Conservation (phyloP, 1,139 yeast genomes). For the Diutina sp. region DNA sequence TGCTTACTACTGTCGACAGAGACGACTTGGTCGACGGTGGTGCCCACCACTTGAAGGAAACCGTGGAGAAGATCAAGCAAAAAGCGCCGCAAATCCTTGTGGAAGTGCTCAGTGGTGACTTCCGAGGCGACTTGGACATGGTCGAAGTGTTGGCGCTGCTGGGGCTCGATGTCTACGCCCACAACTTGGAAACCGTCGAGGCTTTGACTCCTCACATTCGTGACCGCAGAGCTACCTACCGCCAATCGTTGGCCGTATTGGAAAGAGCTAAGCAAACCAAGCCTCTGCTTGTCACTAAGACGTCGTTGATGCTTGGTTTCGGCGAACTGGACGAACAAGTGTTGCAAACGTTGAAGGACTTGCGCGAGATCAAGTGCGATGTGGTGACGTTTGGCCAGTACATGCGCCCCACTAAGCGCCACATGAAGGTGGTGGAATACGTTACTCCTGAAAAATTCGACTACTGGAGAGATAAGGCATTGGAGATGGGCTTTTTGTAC, state of each 20-base stretch:
- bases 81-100: constrained; percentile 89
- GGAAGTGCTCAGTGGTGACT: constrained; percentile 92
- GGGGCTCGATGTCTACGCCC: constrained; percentile 95
- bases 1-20: constrained; percentile 93
- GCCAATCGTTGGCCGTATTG: constrained; percentile 73
- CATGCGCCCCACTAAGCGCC: constrained; percentile 98
- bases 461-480: constrained; percentile 80
- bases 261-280: constrained; percentile 67
- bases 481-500: constrained; percentile 84
- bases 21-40: constrained; percentile 95
- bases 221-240: constrained; percentile 92
- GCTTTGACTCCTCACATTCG: constrained; percentile 89
- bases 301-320: constrained; percentile 91
- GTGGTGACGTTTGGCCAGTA: constrained; percentile 98
- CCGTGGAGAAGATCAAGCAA: constrained; percentile 70
- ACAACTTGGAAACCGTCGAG: constrained; percentile 93
- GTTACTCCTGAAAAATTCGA: constrained; percentile 92
- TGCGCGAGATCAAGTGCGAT: constrained; percentile 71
- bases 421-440: constrained; percentile 95
- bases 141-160: constrained; percentile 70
- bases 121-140: constrained; percentile 78
- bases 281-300: constrained; percentile 75
- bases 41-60: constrained; percentile 77
- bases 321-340: constrained; percentile 94
- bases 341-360: constrained; percentile 57